Conservation (phyloP, 179 eudicot species). For the Beta lomatogona region DNA sequence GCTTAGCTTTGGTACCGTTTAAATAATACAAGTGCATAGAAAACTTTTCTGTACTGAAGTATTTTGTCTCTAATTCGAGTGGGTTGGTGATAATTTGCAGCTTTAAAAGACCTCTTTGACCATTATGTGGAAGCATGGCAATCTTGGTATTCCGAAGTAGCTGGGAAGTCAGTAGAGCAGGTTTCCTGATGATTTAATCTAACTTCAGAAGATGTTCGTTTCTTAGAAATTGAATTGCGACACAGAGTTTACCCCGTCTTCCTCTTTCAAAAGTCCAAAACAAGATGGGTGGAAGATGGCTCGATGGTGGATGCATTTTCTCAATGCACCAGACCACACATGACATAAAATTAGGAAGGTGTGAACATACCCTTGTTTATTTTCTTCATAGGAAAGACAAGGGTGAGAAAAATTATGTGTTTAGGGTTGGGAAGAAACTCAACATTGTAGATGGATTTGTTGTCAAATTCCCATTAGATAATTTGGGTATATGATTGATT, state of each 20-base stretch:
- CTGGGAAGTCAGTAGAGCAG: slow-evolving; percentile 61
- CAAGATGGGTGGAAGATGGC: slow-evolving; percentile 22
- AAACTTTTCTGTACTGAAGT: not conserved
- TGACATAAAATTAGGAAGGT: slow-evolving; percentile 3
- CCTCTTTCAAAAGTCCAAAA: not conserved
- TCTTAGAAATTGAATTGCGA: slow-evolving; percentile 8
- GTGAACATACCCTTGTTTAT: not conserved
- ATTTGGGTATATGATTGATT: slow-evolving; percentile 16
- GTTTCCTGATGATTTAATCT: slow-evolving; percentile 38
- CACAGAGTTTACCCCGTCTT: slow-evolving; percentile 1
- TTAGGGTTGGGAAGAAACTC: slow-evolving; percentile 7
- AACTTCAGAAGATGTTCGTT: not conserved
- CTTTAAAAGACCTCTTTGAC: slow-evolving; percentile 74
- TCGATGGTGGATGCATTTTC: slow-evolving; percentile 32
- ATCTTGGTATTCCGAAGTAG: slow-evolving; percentile 83
- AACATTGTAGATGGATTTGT: slow-evolving; percentile 11
- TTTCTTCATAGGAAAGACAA: not conserved
- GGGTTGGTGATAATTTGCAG: slow-evolving; percentile 47
- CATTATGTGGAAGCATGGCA: slow-evolving; percentile 93
- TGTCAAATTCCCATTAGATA: slow-evolving; percentile 9
- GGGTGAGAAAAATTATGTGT: not conserved
- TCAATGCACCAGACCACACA: slow-evolving; percentile 34
- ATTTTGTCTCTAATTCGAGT: slow-evolving; percentile 14
- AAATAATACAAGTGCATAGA: not conserved
- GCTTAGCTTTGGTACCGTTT: not conserved